Evolutionary conservation across 441 rosid species (phyloP).

Genomic region (Macaranga tanarius): DNA sequence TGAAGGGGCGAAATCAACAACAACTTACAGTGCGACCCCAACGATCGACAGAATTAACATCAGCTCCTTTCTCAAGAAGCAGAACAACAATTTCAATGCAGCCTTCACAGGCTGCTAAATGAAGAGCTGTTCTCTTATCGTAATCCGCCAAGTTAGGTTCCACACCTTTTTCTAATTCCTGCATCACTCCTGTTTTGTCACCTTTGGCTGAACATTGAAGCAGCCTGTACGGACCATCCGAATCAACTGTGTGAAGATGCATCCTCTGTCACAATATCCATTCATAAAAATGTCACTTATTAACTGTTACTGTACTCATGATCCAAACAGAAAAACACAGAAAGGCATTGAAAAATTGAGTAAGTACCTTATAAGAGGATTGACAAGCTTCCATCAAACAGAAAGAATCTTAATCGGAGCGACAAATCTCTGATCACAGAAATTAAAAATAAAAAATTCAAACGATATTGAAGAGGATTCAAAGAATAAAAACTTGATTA

Average conservation of each 20-base stretch:
- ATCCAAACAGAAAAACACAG: not conserved
- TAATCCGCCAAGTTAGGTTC: slow-evolving; percentile 51
- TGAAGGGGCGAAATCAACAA: no score
- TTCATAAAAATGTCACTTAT: no score
- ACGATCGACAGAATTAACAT: slow-evolving; percentile 54
- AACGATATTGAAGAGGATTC: not conserved
- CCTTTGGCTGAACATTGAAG: slow-evolving; percentile 55
- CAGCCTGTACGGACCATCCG: slow-evolving; percentile 47
- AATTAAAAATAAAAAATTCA: not conserved
- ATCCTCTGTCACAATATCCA: slow-evolving; percentile 23
- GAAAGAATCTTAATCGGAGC: not conserved
- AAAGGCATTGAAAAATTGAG: not conserved
- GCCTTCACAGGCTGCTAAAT: slow-evolving; percentile 61
- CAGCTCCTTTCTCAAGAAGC: slow-evolving; percentile 59
- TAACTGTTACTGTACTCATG: no score
- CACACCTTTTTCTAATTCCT: slow-evolving; percentile 52
- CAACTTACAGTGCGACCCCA: slow-evolving; percentile 69
- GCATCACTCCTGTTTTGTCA: slow-evolving; percentile 48
- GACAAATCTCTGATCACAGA: not conserved
- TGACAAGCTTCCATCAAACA: slow-evolving; percentile 24
- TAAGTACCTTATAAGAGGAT: slow-evolving; percentile 15
- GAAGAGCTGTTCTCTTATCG: slow-evolving; percentile 67
- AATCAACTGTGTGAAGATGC: slow-evolving; percentile 28
- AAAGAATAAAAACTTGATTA: no score
- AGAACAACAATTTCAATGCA: slow-evolving; percentile 48